Evolutionary conservation across 2,329 filamentous ascomycete genomes (phyloP), one percentile per base, ranked within the genome.

Genomic region (Trichocomaceae sp.): DNA sequence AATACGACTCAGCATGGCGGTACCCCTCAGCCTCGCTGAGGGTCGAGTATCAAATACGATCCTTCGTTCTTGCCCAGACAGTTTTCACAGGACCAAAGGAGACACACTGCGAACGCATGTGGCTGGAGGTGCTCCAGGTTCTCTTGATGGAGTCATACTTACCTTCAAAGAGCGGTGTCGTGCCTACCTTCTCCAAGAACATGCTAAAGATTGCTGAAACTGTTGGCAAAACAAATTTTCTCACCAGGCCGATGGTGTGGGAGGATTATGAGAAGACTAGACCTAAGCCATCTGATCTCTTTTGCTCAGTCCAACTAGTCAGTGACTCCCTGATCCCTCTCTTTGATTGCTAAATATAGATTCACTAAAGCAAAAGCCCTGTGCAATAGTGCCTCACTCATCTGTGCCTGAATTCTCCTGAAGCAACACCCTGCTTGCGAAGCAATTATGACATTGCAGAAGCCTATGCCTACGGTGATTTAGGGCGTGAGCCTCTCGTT

Each of bases 31-130:
- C 47, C 1, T 63, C 70, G 20, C 60, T 72, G 23, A 64, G 61
- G 26, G 26, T 54, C 0, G 71, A 72, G 37, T 74, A 74, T 54
- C 59, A 69, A 48, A 62, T 63, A 26, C 67, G 72, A n/a, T 57
- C 64, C 6, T 61, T 71, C 31, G 67, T 72, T 7, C 60, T 75
- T 13, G 41, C 56, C 0, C 60, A 64, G 33, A 54, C 57, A 4
- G 62, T 70, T 7, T 61, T 57, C n/a, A 69, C 71, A 50, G 58
- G 52, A 17, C 54, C 62, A 10, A 58, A 61, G 1, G 61, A 69
- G 35, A 58, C 59, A 8, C 54, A 61, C 17, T 59, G 58, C 12
- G 59, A 69, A 39, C 56, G 59, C 5, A 39, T 70, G 2, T 70
- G 66, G 65, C 58, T 74, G 13, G 60, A 66, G 10, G 62, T 68